Evolutionary conservation across 1,139 yeast genomes (phyloP).

Genomic region (Petasospora rhodanensis): DNA sequence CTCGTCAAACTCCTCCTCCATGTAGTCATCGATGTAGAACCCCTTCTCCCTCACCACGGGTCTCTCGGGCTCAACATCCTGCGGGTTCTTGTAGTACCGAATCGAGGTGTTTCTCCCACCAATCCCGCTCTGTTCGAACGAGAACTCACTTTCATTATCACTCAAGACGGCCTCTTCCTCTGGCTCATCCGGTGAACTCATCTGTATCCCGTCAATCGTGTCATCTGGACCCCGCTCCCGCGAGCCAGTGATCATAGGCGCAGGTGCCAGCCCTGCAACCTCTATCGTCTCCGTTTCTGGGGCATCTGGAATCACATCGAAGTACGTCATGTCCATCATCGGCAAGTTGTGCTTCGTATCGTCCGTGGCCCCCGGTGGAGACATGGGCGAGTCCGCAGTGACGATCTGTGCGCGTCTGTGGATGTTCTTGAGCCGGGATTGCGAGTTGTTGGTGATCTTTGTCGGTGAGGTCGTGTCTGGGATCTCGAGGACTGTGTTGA

Average conservation of each 20-base stretch:
- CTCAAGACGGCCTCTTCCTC: constrained; percentile 5
- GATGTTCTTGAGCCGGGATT: constrained; percentile 13
- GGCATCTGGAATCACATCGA: no score
- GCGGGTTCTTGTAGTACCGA: constrained; percentile 48
- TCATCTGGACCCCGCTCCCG: no score
- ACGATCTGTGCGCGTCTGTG: constrained; percentile 25
- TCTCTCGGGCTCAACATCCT: constrained; percentile 14
- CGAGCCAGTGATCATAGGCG: no score
- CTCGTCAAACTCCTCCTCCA: constrained; percentile 51
- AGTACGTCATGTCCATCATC: background rate
- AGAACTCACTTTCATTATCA: constrained; percentile 39
- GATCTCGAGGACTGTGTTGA: constrained; percentile 19
- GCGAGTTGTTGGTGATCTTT: no score
- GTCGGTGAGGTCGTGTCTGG: constrained; percentile 12
- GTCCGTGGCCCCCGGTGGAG: no score
- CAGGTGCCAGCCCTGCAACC: no score
- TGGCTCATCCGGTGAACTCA: background rate
- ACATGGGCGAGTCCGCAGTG: constrained; percentile 14
- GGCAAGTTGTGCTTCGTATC: background rate
- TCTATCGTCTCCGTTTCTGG: no score
- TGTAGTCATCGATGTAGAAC: constrained; percentile 34
- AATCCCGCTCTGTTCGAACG: constrained; percentile 50
- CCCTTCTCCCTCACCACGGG: constrained; percentile 19
- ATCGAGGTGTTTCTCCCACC: constrained; percentile 62
- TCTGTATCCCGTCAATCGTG: background rate